A percentile compares a stretch with the other conserved stretches of the same genome.
Evolutionary conservation across 1,139 yeast species (phyloP).

Genomic region (Lodderomyces theae): DNA sequence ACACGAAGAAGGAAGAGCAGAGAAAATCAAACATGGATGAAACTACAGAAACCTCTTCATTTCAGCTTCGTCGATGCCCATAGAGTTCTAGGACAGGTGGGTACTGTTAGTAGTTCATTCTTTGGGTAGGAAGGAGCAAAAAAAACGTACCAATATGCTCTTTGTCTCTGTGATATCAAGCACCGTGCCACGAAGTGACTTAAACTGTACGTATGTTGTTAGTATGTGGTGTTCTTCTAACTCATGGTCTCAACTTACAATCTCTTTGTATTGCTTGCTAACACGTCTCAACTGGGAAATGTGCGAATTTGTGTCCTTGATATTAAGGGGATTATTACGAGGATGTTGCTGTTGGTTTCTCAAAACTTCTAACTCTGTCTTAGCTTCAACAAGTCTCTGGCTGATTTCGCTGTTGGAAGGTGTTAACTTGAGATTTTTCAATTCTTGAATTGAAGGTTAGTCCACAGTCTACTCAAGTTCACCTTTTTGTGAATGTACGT

Average conservation of each 20-base stretch:
- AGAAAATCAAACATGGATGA: too few species aligned
- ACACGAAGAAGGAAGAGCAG: too few species aligned
- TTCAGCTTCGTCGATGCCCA: background rate
- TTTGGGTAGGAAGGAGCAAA: too few species aligned
- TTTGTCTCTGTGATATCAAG: slow-evolving; percentile 5
- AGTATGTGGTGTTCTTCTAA: background rate
- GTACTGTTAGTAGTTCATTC: background rate
- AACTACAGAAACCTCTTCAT: background rate
- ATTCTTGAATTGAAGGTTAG: slow-evolving; percentile 5
- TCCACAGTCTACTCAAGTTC: background rate
- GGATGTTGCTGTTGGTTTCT: slow-evolving; percentile 2
- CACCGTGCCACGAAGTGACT: slow-evolving; percentile 3
- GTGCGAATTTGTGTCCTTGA: background rate
- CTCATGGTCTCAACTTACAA: background rate
- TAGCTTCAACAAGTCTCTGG: background rate
- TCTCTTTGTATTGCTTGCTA: background rate
- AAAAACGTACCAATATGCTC: slow-evolving; percentile 7
- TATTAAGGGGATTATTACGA: background rate
- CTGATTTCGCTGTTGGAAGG: slow-evolving; percentile 9
- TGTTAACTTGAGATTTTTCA: slow-evolving; percentile 7
- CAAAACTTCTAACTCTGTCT: slow-evolving; percentile 1
- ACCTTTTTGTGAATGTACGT: background rate
- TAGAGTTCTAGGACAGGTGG: background rate
- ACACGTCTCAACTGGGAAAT: background rate
- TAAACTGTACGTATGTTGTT: slow-evolving; percentile 4